Evolutionary conservation across 345 rosid genomes (phyloP).

Genomic region (Brassica carinata): DNA sequence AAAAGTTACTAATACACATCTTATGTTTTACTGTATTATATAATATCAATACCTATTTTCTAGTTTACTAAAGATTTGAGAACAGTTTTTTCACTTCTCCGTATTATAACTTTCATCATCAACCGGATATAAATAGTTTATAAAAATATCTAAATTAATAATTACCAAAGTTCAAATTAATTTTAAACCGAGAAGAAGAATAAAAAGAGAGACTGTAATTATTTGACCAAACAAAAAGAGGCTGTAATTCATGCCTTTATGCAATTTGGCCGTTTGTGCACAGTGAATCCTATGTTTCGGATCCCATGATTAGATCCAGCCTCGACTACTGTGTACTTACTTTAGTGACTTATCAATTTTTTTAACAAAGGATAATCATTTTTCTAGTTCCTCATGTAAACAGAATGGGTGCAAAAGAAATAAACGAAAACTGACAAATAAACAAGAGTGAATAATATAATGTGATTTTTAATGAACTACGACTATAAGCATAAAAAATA

Average conservation of each 20-base stretch:
- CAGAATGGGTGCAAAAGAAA: not conserved
- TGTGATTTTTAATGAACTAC: not conserved
- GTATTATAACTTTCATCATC: not conserved
- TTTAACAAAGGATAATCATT: not conserved
- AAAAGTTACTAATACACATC: not conserved
- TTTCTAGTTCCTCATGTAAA: not conserved
- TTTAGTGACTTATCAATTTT: not conserved
- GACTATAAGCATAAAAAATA: not conserved
- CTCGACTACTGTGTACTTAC: conserved; percentile 26
- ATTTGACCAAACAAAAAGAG: no score
- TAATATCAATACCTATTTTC: not conserved
- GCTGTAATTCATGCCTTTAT: not conserved
- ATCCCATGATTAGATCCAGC: conserved; percentile 36
- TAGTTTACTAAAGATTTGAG: not conserved
- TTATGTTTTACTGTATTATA: not conserved
- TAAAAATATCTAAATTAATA: not conserved
- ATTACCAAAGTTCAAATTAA: not conserved
- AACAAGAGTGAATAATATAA: not conserved
- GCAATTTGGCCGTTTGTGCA: conserved; percentile 27
- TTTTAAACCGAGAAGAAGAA: not conserved
- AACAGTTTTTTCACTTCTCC: not conserved
- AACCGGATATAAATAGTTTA: not conserved
- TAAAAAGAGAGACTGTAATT: not conserved
- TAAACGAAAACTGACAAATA: not conserved
- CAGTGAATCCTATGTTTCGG: conserved; percentile 42